Conservation (phyloP, 805 yeast species). For the Starmerella vitae region DNA sequence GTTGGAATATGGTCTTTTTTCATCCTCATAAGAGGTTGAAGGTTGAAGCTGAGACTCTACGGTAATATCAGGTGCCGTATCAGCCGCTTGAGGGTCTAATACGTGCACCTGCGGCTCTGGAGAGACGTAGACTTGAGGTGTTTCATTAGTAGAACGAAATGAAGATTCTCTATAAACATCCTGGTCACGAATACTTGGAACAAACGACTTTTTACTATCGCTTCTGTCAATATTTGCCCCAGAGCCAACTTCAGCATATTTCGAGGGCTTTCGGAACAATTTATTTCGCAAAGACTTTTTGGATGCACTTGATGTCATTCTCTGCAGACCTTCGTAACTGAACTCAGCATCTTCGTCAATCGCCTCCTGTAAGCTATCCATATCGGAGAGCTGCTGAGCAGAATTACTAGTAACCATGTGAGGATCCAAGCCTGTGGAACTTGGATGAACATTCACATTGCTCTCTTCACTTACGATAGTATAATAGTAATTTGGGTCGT, state of each 20-base stretch:
- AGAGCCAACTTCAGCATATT: too few species aligned
- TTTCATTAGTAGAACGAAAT: not conserved
- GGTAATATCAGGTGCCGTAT: slow-evolving; percentile 7
- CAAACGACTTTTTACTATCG: not conserved
- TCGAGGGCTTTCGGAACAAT: not conserved
- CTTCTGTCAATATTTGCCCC: not conserved
- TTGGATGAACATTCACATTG: slow-evolving; percentile 46
- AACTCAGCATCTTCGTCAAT: not conserved
- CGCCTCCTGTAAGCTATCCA: not conserved
- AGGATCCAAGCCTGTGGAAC: slow-evolving; percentile 59
- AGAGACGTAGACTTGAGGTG: not conserved
- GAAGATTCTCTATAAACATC: not conserved
- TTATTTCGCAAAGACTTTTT: not conserved
- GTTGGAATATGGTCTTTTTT: slow-evolving; percentile 3
- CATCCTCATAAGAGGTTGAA: slow-evolving; percentile 11
- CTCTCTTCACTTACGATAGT: slow-evolving; percentile 21
- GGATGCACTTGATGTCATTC: not conserved
- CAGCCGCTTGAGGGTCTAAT: slow-evolving; percentile 11
- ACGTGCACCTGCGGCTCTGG: not conserved
- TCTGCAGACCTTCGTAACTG: not conserved
- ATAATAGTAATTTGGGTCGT: slow-evolving; percentile 66
- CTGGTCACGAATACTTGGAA: not conserved
- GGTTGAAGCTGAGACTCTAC: not conserved
- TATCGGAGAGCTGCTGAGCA: not conserved
- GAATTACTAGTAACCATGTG: slow-evolving; percentile 6